A percentile compares a stretch with the other conserved stretches of the same genome.
These are phyloP conservation scores for Licmophora abbreviata DNA, from an alignment of 108 stramenopile genomes.

Conservation along the genomic window DNA sequence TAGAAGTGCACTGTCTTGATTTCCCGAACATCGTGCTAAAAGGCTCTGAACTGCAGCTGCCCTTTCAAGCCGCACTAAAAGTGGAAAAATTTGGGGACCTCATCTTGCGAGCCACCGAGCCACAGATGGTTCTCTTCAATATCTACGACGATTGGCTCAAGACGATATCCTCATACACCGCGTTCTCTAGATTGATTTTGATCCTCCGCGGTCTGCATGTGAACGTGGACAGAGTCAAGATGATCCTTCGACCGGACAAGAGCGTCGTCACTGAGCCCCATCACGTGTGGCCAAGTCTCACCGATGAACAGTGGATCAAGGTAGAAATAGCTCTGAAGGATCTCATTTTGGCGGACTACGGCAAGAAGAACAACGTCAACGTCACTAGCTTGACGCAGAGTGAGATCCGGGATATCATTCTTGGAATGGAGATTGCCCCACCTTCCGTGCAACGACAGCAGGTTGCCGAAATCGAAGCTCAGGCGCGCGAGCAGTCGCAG, in stretches of 20 bases:
- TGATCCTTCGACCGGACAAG: constrained; percentile 95
- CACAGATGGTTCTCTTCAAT: constrained; percentile 99
- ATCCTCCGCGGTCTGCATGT: constrained; percentile 97
- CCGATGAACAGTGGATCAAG: constrained; percentile 99
- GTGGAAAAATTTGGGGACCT: constrained; percentile 99
- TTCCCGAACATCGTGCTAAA: constrained; percentile 99
- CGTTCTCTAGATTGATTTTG: constrained; percentile 96
- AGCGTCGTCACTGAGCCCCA: constrained; percentile 97
- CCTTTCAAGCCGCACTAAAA: constrained; percentile 97
- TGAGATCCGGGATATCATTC: constrained; percentile 98
- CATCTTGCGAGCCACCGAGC: constrained; percentile 96
- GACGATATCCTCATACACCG: constrained; percentile 97
- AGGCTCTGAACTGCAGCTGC: constrained; percentile 97
- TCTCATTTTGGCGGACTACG: constrained; percentile 97
- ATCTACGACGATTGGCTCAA: constrained; percentile 99
- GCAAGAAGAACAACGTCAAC: constrained; percentile 99
- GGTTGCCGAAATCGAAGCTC: constrained; percentile 98
- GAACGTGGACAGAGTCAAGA: constrained; percentile 92
- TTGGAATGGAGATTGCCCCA: constrained; percentile 99
- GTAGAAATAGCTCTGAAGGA: constrained; percentile 98
- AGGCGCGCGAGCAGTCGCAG: constrained; percentile 93
- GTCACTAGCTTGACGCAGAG: constrained; percentile 97
- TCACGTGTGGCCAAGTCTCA: constrained; percentile 97
- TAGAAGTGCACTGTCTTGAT: constrained; percentile 98
- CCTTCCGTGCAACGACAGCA: constrained; percentile 98